Conservation (phyloP, 306 rosid species). For the Ormosia emarginata region DNA sequence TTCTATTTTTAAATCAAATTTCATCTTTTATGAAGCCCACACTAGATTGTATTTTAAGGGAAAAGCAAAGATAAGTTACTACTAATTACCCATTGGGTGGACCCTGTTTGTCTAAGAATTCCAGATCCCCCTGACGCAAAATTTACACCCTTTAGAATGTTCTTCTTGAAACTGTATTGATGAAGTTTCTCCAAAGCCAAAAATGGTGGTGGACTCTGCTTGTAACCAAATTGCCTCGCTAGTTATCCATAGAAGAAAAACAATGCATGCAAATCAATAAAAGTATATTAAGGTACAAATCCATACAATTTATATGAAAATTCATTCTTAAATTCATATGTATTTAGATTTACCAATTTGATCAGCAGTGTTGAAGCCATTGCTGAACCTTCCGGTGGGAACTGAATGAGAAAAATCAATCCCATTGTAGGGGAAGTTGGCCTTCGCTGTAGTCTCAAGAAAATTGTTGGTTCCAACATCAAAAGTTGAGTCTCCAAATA, state of each 20-base stretch:
- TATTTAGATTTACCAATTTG: conserved; percentile 39
- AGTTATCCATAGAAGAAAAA: neutral
- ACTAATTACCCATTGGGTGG: conserved; percentile 18
- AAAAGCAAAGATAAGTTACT: neutral
- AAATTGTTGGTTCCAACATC: conserved; percentile 62
- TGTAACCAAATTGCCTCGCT: conserved; percentile 35
- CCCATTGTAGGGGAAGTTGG: conserved; percentile 41
- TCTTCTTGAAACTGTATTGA: conserved; percentile 9
- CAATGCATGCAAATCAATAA: neutral
- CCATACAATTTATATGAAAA: neutral
- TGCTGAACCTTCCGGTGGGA: conserved; percentile 64
- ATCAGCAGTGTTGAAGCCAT: conserved; percentile 56
- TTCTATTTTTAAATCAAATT: too few species aligned
- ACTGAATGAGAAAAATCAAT: conserved; percentile 36
- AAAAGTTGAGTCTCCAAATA: conserved; percentile 56
- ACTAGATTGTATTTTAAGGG: neutral
- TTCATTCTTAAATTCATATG: neutral
- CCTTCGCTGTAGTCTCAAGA: conserved; percentile 20
- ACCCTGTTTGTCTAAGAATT: conserved; percentile 38
- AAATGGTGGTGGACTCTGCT: conserved; percentile 51
- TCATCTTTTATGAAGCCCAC: too few species aligned
- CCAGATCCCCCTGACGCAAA: conserved; percentile 60
- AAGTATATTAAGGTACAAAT: neutral
- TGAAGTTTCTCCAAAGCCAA: neutral
- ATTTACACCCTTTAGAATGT: conserved; percentile 37